Base-by-base conservation (phyloP, 495 filamentous ascomycete genomes). In the Talaromyces proteolyticus region DNA sequence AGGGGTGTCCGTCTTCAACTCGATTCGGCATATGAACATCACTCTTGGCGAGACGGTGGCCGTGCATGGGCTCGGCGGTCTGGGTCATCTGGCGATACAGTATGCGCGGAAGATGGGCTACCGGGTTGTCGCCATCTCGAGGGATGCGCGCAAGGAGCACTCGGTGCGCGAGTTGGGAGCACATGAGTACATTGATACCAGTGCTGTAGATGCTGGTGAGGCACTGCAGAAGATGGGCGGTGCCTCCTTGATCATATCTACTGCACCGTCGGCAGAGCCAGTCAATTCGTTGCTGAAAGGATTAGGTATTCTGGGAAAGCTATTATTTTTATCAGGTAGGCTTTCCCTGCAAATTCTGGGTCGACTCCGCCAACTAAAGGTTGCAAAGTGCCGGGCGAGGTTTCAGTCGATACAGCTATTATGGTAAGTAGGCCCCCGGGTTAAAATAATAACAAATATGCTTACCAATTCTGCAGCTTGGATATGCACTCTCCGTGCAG, bases 1-100 rank as follows among this genome's bases (percentile, higher is more conserved):
- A 2, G 86, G 85, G 43, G 75, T 88, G 42, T 86, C 84, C 21
- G 78, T 83, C 29, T 89, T 87, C 77, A 88, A 87, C 67, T 73
- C 74, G 4, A 81, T 89, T 41, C 77, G 84, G 19, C 73, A 78
- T 40, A 75, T 82, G 72, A 66, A 77, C 37, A 67, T 87, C 38
- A 56, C 67, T 14, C 66, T 71, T 0, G 85, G 84, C 24, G 74
- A 73, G 29, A 65, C 72, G 1, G 82, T 89, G 6, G 84, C 79
- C 17, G 56, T 87, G 8, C 81, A 86, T 59, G 84, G 82, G 0
- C 72, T 87, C 11, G 83, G 82, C 12, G 83, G 83, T 0, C 70
- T 87, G 0, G 84, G 85, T 18, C 85, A 88, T 64, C 60, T 88
- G 11, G 86, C 81, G 2, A 64, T 87, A 21, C 84, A 88, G 58